Conservation (phyloP, 164 flowering plant species). For the Aristolochia californica region DNA sequence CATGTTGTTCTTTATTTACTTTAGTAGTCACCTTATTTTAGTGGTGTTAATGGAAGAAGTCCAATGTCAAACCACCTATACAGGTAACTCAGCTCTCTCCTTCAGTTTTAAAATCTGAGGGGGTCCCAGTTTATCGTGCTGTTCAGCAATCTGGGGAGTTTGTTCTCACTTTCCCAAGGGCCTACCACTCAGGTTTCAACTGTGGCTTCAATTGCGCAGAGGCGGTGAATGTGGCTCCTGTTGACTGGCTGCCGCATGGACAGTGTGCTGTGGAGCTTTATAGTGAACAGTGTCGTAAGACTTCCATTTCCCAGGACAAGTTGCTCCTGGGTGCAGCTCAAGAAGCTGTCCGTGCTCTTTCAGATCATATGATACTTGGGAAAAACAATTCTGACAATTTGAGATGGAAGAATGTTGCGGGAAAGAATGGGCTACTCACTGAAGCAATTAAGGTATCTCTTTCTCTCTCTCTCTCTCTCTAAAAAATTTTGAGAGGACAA, state of each 20-base stretch:
- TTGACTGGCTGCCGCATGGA: slow-evolving; percentile 77
- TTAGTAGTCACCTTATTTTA: neutral
- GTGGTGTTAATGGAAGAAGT: too few species aligned
- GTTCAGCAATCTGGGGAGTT: slow-evolving; percentile 67
- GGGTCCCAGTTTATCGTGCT: slow-evolving; percentile 60
- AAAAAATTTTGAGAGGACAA: too few species aligned
- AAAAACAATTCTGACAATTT: slow-evolving; percentile 29
- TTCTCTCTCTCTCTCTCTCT: neutral
- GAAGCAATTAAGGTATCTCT: slow-evolving; percentile 47
- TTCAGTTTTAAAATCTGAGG: slow-evolving; percentile 53
- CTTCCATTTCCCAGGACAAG: slow-evolving; percentile 76
- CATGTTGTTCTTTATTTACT: neutral
- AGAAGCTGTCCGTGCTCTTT: slow-evolving; percentile 45
- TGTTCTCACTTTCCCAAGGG: slow-evolving; percentile 79
- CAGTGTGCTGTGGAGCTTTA: slow-evolving; percentile 72
- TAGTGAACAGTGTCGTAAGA: slow-evolving; percentile 54
- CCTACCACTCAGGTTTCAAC: slow-evolving; percentile 75
- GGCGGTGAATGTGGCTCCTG: slow-evolving; percentile 81
- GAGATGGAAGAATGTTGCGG: slow-evolving; percentile 53
- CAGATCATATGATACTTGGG: slow-evolving; percentile 29
- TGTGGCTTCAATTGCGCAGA: slow-evolving; percentile 87
- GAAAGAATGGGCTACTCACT: slow-evolving; percentile 60
- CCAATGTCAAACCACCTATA: neutral
- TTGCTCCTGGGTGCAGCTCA: slow-evolving; percentile 43
- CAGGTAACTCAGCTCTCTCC: slow-evolving; percentile 88